Base-by-base conservation (phyloP, 2,329 filamentous ascomycete genomes). In the Aspergillaceae sp. region DNA sequence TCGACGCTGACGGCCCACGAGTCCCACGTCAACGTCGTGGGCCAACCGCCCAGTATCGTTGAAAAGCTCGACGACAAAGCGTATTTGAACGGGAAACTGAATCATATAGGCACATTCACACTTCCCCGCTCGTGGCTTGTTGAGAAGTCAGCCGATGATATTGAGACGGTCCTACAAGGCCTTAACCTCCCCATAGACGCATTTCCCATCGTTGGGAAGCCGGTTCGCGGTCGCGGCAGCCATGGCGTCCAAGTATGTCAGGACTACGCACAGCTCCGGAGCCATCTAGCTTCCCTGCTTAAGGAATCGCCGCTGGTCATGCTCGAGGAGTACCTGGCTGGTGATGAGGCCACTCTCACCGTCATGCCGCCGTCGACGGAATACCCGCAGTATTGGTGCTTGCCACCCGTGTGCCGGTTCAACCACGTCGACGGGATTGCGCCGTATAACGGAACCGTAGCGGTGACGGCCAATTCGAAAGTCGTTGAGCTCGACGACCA, bases 11-110 rank as follows among this genome's bases (percentile, higher is more conserved):
- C 55, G 1, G 40, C 52, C 5, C 56, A 62, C 37, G 56, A 62
- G 5, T 52, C 64, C 5, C 36, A 49, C 0, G 27, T 77, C 0
- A 59, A 53, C 4, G 55, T 77, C 0, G 55, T 76, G 4, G 72
- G 73, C 2, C 74, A 77, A 44, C 69, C 72, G 0, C 73, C 74
- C 0, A 51, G 61, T 3, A 56, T 74, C 4, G 72, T 76, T 0
- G 70, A 78, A 43, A 59, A 62, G 3, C 76, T 72, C 52, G 74
- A 77, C 47, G 73, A 76, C 53, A 78, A 79, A 53, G 62, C 68
- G 11, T 67, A 66, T 37, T 66, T 77, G 7, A 76, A 77, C 49
- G 58, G 64, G 29, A 55, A 71, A 0, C 56, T 78, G 1, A 64
- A 69, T 1, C 45, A 51, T 2, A 40, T 59, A 2, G 65, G 63